Conservation (phyloP, 169 alveolate genomes). For the Cryptosporidium ryanae region DNA sequence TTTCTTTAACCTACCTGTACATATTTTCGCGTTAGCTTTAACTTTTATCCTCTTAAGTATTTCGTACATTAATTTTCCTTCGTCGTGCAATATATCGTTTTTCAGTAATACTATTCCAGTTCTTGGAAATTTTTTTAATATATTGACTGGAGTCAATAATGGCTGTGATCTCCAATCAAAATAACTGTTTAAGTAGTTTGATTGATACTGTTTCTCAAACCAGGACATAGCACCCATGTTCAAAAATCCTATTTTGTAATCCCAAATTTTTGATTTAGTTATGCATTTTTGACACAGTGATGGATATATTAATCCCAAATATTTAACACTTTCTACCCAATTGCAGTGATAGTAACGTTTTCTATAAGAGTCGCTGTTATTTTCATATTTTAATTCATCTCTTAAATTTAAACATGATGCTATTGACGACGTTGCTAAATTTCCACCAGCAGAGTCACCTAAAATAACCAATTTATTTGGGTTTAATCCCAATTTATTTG, state of each 20-base stretch:
- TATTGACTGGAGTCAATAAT: constrained; percentile 36
- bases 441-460: constrained; percentile 74
- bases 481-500: constrained; percentile 26
- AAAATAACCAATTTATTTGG: constrained; percentile 41
- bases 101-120: constrained; percentile 46
- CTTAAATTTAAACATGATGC: constrained; percentile 30
- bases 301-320: constrained; percentile 56
- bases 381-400: constrained; percentile 1
- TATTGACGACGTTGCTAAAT: constrained; percentile 39
- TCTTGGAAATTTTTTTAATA: constrained; percentile 29
- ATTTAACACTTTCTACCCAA: constrained; percentile 50
- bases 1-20: constrained; percentile 14
- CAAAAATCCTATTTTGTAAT: constrained; percentile 28
- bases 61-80: constrained; percentile 50
- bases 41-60: constrained; percentile 26
- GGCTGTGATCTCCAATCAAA: constrained; percentile 73
- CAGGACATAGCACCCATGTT: constrained; percentile 6
- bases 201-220: constrained; percentile 61
- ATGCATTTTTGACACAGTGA: constrained; percentile 61
- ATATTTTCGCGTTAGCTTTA: not conserved
- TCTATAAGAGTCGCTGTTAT: not conserved
- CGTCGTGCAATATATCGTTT: constrained; percentile 53
- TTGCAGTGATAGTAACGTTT: constrained; percentile 6
- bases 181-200: constrained; percentile 21
- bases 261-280: constrained; percentile 33